phyloP scores from a whole-genome alignment of 495 filamentous ascomycete genomes.

The Xylaria nigripes region DNA sequence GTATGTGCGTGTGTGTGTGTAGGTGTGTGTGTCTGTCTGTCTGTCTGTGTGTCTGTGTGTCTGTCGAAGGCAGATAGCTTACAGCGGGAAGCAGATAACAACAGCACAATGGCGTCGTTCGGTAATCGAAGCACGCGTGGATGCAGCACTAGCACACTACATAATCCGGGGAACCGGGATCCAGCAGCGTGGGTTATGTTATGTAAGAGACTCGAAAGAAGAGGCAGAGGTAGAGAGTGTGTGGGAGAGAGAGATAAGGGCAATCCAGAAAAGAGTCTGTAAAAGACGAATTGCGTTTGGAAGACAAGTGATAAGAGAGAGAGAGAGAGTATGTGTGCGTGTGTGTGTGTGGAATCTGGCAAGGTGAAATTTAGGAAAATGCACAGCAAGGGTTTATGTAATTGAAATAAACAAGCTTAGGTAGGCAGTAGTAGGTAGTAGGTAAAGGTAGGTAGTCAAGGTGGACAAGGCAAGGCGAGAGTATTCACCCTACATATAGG shows the following conservation, averaged over 20 bases:
- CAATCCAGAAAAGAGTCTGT: constrained; percentile 15
- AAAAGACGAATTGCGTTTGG: constrained; percentile 17
- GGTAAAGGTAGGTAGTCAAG: constrained; percentile 1
- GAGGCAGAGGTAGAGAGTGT: constrained; percentile 14
- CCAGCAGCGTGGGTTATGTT: constrained; percentile 39
- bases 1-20: no score
- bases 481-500: not conserved
- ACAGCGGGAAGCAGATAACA: constrained; percentile 4
- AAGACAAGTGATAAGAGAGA: constrained; percentile 30
- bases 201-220: constrained; percentile 33
- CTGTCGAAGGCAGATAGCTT: not conserved
- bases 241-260: constrained; percentile 15
- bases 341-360: constrained; percentile 20
- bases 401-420: constrained; percentile 37
- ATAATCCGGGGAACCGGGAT: constrained; percentile 43
- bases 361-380: constrained; percentile 38
- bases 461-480: constrained; percentile 1
- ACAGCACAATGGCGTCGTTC: constrained; percentile 8
- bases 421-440: no score
- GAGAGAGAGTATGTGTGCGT: no score
- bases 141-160: constrained; percentile 42
- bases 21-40: not conserved
- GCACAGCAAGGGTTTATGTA: constrained; percentile 46
- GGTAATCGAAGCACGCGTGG: constrained; percentile 12
- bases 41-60: not conserved